These are phyloP conservation scores for Cordyceps tenuipes DNA, from an alignment of 2,329 filamentous ascomycete species.

Conservation along the genomic window DNA sequence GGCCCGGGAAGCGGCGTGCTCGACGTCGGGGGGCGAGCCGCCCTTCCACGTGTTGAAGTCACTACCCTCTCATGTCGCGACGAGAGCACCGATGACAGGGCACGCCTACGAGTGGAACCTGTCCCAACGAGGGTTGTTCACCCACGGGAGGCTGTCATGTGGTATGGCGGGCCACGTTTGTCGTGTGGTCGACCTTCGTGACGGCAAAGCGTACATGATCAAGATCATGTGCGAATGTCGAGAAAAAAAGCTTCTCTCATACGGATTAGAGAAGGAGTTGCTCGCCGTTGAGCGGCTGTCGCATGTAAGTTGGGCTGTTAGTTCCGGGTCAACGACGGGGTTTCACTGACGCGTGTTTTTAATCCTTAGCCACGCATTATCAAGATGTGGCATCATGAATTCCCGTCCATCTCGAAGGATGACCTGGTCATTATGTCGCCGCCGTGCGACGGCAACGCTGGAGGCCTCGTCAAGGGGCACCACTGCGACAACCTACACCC, in stretches of 20 bases:
- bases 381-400: background rate
- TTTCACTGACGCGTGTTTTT: background rate
- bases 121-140: background rate
- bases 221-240: no score
- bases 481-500: background rate
- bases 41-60: background rate
- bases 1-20: background rate
- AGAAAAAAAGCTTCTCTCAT: no score
- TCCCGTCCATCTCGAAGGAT: fast-evolving
- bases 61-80: no score
- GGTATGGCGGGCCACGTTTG: background rate
- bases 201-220: background rate
- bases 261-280: background rate
- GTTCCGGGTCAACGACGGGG: no score
- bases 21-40: no score
- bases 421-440: background rate
- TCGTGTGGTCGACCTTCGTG: background rate
- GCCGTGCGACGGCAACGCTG: background rate
- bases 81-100: no score
- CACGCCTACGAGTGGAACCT: background rate
- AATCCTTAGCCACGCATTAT: background rate
- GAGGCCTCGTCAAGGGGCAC: background rate
- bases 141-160: background rate
- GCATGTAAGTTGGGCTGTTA: background rate
- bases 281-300: background rate